phyloP scores from a whole-genome alignment of 441 rosid genomes.

The Euphorbia neoarborescens region DNA sequence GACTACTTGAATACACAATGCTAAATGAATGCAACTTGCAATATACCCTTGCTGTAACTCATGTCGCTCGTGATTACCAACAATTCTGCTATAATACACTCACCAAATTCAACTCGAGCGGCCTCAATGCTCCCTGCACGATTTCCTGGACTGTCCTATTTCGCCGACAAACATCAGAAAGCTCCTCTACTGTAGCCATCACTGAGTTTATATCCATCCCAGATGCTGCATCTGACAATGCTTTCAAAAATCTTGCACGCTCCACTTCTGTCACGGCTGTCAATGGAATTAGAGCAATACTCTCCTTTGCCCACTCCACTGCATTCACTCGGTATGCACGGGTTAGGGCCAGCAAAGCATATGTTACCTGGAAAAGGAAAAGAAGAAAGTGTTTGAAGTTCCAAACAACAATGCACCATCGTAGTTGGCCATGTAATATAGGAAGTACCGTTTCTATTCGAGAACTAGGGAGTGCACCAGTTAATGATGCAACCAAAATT shows the following conservation, averaged over 20 bases:
- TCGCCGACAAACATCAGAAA: conserved; percentile 85
- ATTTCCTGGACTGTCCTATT: conserved; percentile 88
- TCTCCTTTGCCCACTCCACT: conserved; percentile 71
- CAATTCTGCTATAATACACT: conserved; percentile 42
- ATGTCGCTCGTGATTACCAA: conserved; percentile 11
- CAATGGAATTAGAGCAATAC: conserved; percentile 59
- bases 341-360: conserved; percentile 63
- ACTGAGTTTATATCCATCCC: conserved; percentile 58
- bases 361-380: conserved; percentile 47
- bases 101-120: conserved; percentile 57
- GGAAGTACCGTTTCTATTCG: conserved; percentile 70
- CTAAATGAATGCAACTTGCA: conserved; percentile 22
- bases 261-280: conserved; percentile 73
- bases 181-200: conserved; percentile 65
- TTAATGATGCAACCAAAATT: conserved; percentile 71
- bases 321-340: conserved; percentile 58
- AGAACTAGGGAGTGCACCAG: conserved; percentile 97
- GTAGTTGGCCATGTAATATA: neutral
- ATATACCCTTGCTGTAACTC: conserved; percentile 15
- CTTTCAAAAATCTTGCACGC: conserved; percentile 56
- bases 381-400: conserved; percentile 9
- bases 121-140: conserved; percentile 83
- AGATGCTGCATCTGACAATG: conserved; percentile 62
- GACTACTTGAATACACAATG: conserved; percentile 23
- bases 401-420: neutral